A percentile compares a stretch with the other conserved stretches of the same genome.
Conservation (phyloP, 345 rosid genomes). For the Durio zibethinus region DNA sequence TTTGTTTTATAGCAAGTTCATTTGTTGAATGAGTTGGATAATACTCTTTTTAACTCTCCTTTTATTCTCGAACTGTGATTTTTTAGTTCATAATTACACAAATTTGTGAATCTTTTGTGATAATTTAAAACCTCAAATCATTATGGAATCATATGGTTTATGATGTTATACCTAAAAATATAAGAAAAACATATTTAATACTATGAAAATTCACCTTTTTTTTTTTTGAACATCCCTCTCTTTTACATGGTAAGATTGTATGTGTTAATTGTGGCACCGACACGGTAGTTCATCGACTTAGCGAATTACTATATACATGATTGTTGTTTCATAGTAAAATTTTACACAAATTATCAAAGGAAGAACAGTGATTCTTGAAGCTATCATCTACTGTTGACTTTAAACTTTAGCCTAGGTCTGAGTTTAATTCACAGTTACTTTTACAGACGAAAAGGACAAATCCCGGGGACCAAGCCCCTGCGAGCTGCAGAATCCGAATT, state of each 20-base stretch:
- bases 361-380: neutral
- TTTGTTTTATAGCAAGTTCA: neutral
- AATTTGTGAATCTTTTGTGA: neutral
- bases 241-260: neutral
- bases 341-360: neutral
- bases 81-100: neutral
- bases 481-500: neutral
- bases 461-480: conserved; percentile 11
- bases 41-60: neutral
- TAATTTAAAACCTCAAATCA: neutral
- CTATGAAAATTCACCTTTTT: neutral
- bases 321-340: neutral
- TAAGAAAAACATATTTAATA: too few relatives aligned
- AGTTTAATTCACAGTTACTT: neutral
- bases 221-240: neutral
- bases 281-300: neutral
- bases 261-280: neutral
- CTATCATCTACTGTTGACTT: neutral
- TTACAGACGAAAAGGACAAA: neutral
- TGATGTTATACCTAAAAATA: neutral
- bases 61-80: neutral
- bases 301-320: neutral
- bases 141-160: conserved; percentile 3
- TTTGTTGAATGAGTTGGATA: neutral
- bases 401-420: neutral